Percentiles rank a stretch among this genome's conserved stretches.
phyloP scores from a whole-genome alignment of 768 basidiomycete genomes.

The Russula sp. region DNA sequence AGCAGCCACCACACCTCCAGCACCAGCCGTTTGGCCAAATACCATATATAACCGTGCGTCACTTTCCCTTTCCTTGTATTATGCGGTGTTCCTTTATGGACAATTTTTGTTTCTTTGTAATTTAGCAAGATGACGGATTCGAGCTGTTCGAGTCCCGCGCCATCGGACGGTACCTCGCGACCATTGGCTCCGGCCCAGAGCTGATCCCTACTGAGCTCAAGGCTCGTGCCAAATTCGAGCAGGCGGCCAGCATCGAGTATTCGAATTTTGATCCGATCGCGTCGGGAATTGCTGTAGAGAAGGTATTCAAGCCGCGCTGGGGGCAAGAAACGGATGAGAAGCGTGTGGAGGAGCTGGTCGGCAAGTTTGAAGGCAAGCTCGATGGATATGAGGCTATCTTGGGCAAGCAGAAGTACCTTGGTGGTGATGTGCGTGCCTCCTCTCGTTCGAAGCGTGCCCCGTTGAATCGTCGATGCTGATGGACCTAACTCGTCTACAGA shows the following conservation, averaged over 20 bases:
- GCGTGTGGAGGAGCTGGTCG: neutral
- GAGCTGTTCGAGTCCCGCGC: conserved; percentile 35
- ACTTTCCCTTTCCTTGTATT: neutral
- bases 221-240: conserved; percentile 33
- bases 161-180: conserved; percentile 32
- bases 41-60: conserved; percentile 18
- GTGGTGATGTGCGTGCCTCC: conserved; percentile 17
- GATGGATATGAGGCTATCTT: conserved; percentile 16
- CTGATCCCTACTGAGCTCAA: conserved; percentile 31
- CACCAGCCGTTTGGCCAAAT: conserved; percentile 27
- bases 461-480: neutral
- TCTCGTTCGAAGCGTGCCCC: no score
- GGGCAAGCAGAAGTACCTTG: conserved; percentile 25
- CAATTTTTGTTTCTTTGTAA: neutral
- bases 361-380: conserved; percentile 3
- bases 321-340: conserved; percentile 7
- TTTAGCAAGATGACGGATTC: conserved; percentile 34
- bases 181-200: conserved; percentile 32
- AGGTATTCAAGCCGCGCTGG: neutral
- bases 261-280: conserved; percentile 9
- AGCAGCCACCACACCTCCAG: neutral
- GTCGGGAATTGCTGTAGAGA: neutral
- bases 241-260: conserved; percentile 36
- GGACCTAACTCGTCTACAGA: neutral
- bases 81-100: neutral